A percentile compares a stretch with the other conserved stretches of the same genome.
These are phyloP conservation scores for Lentinula boryana DNA, from an alignment of 768 basidiomycete genomes.

Conservation along the genomic window DNA sequence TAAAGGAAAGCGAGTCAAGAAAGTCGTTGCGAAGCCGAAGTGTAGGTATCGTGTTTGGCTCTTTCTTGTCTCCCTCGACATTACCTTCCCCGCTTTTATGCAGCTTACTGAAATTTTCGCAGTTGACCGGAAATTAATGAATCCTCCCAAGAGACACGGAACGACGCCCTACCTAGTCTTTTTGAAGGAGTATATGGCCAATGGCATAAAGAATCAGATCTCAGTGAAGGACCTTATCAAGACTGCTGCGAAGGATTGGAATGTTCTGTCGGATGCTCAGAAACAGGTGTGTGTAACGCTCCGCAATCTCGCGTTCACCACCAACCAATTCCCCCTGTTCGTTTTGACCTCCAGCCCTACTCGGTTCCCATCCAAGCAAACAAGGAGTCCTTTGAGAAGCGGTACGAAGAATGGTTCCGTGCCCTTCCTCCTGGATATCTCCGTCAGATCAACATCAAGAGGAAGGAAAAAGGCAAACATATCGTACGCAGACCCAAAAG, in stretches of 20 bases:
- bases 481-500: conserved; percentile 6
- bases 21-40: conserved; percentile 4
- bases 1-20: conserved; percentile 7
- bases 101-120: not conserved
- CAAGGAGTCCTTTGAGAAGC: conserved; percentile 21
- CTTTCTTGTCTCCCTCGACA: not conserved
- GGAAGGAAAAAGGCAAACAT: conserved; percentile 19
- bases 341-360: not conserved
- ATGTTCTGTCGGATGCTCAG: conserved; percentile 21
- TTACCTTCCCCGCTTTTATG: not conserved
- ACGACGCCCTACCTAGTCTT: conserved; percentile 19
- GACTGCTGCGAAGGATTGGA: conserved; percentile 23
- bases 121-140: conserved; percentile 7
- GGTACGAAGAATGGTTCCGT: conserved; percentile 22
- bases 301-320: not conserved
- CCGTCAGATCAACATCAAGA: conserved; percentile 25
- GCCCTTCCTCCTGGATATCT: conserved; percentile 14
- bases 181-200: conserved; percentile 9
- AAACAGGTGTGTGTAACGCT: conserved; percentile 23
- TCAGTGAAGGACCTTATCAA: conserved; percentile 9
- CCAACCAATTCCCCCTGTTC: not conserved
- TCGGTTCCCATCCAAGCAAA: not conserved
- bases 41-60: conserved; percentile 7
- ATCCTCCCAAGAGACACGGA: conserved; percentile 21
- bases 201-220: not conserved